Evolutionary conservation across 208 protist species (phyloP).

Genomic region (Wallacemonas sp.): DNA sequence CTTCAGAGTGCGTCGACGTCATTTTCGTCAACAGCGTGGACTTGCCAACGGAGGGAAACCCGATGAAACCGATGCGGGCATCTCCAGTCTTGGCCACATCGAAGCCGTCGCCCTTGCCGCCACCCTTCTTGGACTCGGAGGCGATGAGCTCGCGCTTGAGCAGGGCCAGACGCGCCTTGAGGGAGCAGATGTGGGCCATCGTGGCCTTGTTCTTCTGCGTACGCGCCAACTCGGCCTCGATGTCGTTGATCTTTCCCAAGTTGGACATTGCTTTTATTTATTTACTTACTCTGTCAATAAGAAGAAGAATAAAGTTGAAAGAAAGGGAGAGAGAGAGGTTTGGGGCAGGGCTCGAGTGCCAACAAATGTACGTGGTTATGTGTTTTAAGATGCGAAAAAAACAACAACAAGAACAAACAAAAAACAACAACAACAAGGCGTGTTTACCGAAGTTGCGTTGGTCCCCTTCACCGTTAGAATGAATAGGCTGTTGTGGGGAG

Average conservation of each 20-base stretch:
- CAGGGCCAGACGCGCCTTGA: constrained; percentile 98
- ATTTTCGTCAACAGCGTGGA: constrained; percentile 97
- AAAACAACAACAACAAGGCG: no score
- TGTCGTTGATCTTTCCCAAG: constrained; percentile 94
- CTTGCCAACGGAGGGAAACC: constrained; percentile 98
- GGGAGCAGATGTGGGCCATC: constrained; percentile 94
- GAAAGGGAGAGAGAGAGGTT: no score
- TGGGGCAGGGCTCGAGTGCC: no score
- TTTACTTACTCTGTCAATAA: no score
- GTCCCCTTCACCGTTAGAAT: no score
- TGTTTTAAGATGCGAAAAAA: not conserved
- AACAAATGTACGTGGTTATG: not conserved
- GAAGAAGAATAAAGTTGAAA: not conserved
- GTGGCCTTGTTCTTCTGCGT: constrained; percentile 99
- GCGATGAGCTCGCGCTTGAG: constrained; percentile 96
- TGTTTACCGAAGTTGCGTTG: no score
- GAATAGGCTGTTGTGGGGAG: no score
- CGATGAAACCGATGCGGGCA: constrained; percentile 96
- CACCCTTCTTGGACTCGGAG: constrained; percentile 85
- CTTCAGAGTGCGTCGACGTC: constrained; percentile 96
- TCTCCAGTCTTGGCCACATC: constrained; percentile 98
- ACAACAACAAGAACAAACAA: not conserved
- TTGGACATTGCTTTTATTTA: no score
- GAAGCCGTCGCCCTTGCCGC: constrained; percentile 95
- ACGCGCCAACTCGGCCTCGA: constrained; percentile 96